Base-by-base conservation (phyloP, 1,284 basidiomycete genomes). In the Boletus holoroseus region DNA sequence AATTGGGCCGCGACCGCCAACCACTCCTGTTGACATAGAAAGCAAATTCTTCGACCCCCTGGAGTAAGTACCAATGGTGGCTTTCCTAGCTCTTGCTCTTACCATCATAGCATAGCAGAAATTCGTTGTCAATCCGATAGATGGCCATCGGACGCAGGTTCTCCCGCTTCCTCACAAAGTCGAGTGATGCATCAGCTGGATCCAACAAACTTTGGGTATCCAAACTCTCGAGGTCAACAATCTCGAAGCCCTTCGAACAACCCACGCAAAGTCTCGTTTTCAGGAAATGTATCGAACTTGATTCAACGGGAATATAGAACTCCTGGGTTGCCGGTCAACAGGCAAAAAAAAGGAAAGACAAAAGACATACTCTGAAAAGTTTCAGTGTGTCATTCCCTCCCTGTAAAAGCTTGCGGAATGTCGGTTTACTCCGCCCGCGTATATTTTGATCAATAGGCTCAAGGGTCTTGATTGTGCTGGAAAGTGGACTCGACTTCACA, bases 11-110 rank as follows among this genome's bases (percentile, higher is more conserved):
- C 41, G 94, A 91, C 50, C 94, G 78, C 78, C 92, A 91, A 11
- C 96, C 96, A 59, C 87, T 95, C 75, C 92, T 94, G 72, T 98
- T 96, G 62, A 99, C 93, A 71, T 97, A 99, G 68, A 99, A 98
- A 0, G 96, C 95, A 68, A 97, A 98, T 72, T 98, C 95, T 94
- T 64, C 32, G 28, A 42, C 32, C 54, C 20, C 41, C 55, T 31
- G 6, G 44, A 34, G 41, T 47, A 51, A 64, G 54, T 26, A 28
- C 44, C 13, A n/a, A 46, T 30, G 24, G 16, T 38, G 24, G 16
- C n/a, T 26, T 30, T 42, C 26, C 37, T 37, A 32, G 32, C 16
- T 22, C 31, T 53, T 44, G 18, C 22, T 32, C 81, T 64, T 57
- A 94, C 92, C 92, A 71, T 98, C 95, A 72, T 99, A 99, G 69